These are phyloP conservation scores for Colletotrichum karsti DNA, from an alignment of 2,329 filamentous ascomycete genomes.

Conservation along the genomic window DNA sequence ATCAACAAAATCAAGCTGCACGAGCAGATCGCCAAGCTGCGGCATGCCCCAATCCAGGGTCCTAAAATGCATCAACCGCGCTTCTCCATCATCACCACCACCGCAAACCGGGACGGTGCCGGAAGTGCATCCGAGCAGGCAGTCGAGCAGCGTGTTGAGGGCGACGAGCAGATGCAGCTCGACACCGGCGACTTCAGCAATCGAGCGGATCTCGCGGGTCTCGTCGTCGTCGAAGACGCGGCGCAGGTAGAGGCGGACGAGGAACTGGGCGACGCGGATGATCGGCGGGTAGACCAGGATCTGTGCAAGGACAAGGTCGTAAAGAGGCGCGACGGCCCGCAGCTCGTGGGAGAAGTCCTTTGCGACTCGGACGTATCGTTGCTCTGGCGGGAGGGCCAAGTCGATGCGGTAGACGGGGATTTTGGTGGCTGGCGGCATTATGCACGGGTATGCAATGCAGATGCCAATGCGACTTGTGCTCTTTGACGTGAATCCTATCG, in stretches of 20 bases:
- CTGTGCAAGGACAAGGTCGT: constrained; percentile 55
- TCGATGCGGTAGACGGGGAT: constrained; percentile 51
- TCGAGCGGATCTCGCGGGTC: constrained; percentile 64
- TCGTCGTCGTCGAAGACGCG: constrained; percentile 62
- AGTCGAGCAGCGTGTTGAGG: constrained; percentile 67
- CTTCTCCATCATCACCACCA: background rate
- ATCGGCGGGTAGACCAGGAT: constrained; percentile 33
- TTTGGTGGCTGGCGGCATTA: constrained; percentile 5
- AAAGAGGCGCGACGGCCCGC: constrained; percentile 52
- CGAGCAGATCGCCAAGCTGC: constrained; percentile 53
- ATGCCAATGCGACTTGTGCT: background rate
- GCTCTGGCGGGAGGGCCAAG: constrained; percentile 58
- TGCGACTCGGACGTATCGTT: constrained; percentile 60
- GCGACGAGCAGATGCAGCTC: constrained; percentile 65
- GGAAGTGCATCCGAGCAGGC: constrained; percentile 70
- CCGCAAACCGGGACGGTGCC: constrained; percentile 41
- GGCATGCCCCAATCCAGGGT: constrained; percentile 66
- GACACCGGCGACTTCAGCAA: constrained; percentile 56
- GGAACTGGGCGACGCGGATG: constrained; percentile 37
- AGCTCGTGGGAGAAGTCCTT: constrained; percentile 52
- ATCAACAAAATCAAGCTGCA: constrained; percentile 59
- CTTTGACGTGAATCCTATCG: background rate
- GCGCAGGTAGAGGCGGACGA: constrained; percentile 57
- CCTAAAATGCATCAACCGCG: constrained; percentile 57
- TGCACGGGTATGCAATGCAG: background rate